Conservation (phyloP, 23 red algal genomes). For the Agarophyton chilense region DNA sequence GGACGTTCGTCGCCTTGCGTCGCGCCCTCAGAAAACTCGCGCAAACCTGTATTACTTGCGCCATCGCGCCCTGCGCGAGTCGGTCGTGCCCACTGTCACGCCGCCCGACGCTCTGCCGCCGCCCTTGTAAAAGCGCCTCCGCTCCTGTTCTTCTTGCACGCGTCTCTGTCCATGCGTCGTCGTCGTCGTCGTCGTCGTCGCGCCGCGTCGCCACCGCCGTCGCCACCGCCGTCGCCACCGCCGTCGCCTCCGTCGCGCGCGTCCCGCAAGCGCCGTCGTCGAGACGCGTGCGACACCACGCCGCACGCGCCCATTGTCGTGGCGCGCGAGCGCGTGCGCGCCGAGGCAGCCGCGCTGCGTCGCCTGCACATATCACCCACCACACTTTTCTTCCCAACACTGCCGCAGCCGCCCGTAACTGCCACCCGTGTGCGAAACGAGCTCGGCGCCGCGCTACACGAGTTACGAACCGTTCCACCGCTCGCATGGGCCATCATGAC, state of each 20-base stretch:
- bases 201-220: too few relatives aligned
- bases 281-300: neutral
- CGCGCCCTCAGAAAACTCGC: slow-evolving; percentile 56
- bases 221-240: too few relatives aligned
- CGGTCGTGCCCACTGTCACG: slow-evolving; percentile 20
- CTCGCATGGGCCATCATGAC: slow-evolving; percentile 17
- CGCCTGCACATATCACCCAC: neutral
- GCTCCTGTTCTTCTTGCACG: too few relatives aligned
- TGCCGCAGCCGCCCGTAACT: neutral
- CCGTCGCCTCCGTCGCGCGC: neutral
- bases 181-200: too few relatives aligned
- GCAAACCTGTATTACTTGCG: slow-evolving; percentile 84
- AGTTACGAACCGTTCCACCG: neutral
- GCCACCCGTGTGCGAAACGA: neutral
- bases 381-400: slow-evolving; percentile 28
- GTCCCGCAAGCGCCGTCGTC: neutral
- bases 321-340: neutral
- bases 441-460: neutral
- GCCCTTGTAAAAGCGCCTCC: neutral
- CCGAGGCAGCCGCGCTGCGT: neutral
- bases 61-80: slow-evolving; percentile 48
- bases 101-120: neutral
- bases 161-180: too few relatives aligned
- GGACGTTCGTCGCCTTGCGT: slow-evolving; percentile 16
- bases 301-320: neutral